Evolutionary conservation across 495 filamentous ascomycete genomes (phyloP), one percentile per base, ranked within the genome.

Genomic region (Tuber borchii): DNA sequence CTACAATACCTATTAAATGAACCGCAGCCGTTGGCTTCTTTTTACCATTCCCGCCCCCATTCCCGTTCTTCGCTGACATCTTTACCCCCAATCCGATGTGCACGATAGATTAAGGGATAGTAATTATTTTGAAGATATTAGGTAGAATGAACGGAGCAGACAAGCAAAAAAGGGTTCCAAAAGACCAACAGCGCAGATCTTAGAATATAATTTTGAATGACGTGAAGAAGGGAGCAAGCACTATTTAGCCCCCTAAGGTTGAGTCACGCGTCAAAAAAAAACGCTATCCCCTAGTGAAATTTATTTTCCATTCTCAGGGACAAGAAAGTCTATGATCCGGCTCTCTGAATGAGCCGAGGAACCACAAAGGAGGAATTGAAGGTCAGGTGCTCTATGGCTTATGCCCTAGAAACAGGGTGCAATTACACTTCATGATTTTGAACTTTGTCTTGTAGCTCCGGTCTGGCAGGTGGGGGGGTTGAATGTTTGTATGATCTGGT

Each of bases 11-110:
- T 83, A 99, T 97, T 76, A 99, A 85, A 84, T 98, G 97, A 20
- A 93, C 95, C 44, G 95, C 94, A 76, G 91, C 91, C 46, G 93
- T 93, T 56, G 94, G 87, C 81, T 91, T 90, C 87, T 92, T 90
- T 85, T 91, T 93, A 12, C 26, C 26, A 65, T 34, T 65, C 56
- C 56, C 56, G 26, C 31, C 31, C 56, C 26, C 56, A 65, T 19
- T 31, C 56, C 56, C 56, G 84, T 90, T 89, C 83, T 91, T 88
- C 71, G 61, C 31, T 39, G 80, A 40, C 80, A 82, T 82, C 26
- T 34, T 34, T 65, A 19, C 26, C 56, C 26, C 12, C 26, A 31
- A 65, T 19, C 12, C 5, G 26, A 65, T 65, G 26, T 17, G 31
- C 31, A 17, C 31, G 17, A 65, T 4, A 31, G 26, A 19, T 31